Percentiles rank a stretch among this genome's conserved stretches.
phyloP scores from a whole-genome alignment of 202 grass and related monocot genomes.

The Zizania palustris region DNA sequence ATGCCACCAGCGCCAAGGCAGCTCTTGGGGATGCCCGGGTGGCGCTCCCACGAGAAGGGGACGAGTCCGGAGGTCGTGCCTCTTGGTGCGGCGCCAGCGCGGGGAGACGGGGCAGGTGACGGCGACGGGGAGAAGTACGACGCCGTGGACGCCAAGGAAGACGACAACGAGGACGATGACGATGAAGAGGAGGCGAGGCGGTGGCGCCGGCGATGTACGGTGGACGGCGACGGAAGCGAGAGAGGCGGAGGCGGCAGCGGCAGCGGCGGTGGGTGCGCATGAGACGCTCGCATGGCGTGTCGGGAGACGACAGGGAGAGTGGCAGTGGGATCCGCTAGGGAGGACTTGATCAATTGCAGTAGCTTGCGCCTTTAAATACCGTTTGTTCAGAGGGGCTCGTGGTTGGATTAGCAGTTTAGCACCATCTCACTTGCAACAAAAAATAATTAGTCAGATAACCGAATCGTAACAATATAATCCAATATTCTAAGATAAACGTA shows the following conservation, averaged over 20 bases:
- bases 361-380: constrained; percentile 23
- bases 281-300: constrained; percentile 43
- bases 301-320: neutral
- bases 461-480: no score
- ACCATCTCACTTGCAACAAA: no score
- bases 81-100: neutral
- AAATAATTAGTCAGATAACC: no score
- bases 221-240: constrained; percentile 41
- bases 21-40: constrained; percentile 69
- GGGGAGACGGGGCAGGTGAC: constrained; percentile 37
- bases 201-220: constrained; percentile 16
- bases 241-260: constrained; percentile 51
- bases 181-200: constrained; percentile 28
- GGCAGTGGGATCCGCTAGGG: neutral
- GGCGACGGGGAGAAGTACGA: constrained; percentile 36
- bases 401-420: no score
- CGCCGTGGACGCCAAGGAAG: constrained; percentile 23
- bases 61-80: constrained; percentile 35
- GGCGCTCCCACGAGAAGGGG: constrained; percentile 76
- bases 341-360: neutral
- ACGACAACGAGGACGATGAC: constrained; percentile 32
- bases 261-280: constrained; percentile 9
- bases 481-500: no score
- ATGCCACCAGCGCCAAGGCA: neutral
- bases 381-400: neutral